Conservation (phyloP, 352 stramenopile genomes). For the Pythium utonaiense region DNA sequence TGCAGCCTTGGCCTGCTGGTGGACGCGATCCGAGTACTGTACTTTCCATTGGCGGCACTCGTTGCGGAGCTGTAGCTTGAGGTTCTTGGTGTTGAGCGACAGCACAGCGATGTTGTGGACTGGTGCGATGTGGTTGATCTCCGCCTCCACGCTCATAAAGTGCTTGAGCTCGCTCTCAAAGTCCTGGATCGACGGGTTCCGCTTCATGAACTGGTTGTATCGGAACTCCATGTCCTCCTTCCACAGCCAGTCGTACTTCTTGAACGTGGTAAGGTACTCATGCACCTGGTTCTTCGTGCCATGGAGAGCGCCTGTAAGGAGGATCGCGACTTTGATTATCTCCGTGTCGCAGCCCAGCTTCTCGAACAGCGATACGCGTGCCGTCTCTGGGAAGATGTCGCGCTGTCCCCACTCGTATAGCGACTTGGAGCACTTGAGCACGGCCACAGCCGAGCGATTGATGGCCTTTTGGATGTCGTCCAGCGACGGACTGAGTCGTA, state of each 20-base stretch:
- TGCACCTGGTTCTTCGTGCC: conserved; percentile 96
- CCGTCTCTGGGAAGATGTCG: conserved; percentile 51
- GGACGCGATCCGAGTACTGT: conserved; percentile 96
- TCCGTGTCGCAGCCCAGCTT: conserved; percentile 93
- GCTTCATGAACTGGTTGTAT: conserved; percentile 95
- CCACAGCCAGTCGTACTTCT: conserved; percentile 97
- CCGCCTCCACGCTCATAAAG: conserved; percentile 94
- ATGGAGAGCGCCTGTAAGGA: conserved; percentile 97
- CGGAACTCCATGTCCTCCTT: conserved; percentile 95
- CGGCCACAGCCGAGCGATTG: conserved; percentile 95
- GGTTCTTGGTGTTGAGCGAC: conserved; percentile 94
- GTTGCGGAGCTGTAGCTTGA: conserved; percentile 96
- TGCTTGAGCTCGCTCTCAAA: conserved; percentile 96
- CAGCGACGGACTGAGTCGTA: conserved; percentile 93
- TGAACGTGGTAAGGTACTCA: conserved; percentile 95
- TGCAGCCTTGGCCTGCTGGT: conserved; percentile 94
- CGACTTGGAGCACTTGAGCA: conserved; percentile 96
- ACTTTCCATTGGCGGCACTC: conserved; percentile 97
- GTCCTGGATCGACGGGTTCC: conserved; percentile 92
- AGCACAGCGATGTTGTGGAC: conserved; percentile 97
- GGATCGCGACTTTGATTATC: conserved; percentile 95
- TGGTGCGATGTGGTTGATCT: conserved; percentile 86
- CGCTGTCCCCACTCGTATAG: conserved; percentile 93
- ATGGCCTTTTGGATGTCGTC: conserved; percentile 98
- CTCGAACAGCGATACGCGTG: conserved; percentile 69